phyloP scores from a whole-genome alignment of 2,329 filamentous ascomycete genomes.

The Thermothelomyces thermophilus region DNA sequence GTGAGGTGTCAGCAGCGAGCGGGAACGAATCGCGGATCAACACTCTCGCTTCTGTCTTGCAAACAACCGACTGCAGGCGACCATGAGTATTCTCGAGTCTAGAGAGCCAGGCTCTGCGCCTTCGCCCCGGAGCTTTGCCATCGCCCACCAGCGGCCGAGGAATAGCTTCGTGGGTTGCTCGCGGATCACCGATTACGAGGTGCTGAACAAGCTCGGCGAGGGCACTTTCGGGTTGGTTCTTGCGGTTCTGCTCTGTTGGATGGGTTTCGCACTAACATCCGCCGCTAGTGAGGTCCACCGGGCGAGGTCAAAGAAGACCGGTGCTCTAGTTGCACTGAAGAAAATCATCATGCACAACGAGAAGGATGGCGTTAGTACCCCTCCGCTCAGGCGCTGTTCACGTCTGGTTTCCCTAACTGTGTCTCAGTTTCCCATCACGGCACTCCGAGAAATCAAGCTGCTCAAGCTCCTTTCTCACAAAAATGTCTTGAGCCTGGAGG shows the following conservation, averaged over 20 bases:
- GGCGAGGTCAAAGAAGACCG: conserved; percentile 68
- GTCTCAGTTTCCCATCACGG: conserved; percentile 84
- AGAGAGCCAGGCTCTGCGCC: conserved; percentile 24
- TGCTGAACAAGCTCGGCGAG: conserved; percentile 80
- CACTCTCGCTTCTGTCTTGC: not conserved
- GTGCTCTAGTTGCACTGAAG: conserved; percentile 78
- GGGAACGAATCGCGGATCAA: not conserved
- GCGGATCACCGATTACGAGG: conserved; percentile 70
- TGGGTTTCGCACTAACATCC: conserved; percentile 11
- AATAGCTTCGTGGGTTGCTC: conserved; percentile 77
- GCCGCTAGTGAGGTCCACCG: conserved; percentile 74
- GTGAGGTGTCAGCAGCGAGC: not conserved
- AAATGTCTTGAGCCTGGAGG: conserved; percentile 80
- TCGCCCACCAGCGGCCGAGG: conserved; percentile 48
- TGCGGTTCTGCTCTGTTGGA: not conserved
- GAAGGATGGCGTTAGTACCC: conserved; percentile 72
- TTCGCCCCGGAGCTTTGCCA: conserved; percentile 51
- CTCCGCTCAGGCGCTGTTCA: not conserved
- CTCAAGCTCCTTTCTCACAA: conserved; percentile 89
- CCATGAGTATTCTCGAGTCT: conserved; percentile 24
- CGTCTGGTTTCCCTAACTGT: conserved; percentile 7
- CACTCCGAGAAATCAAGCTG: conserved; percentile 93
- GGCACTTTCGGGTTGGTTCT: conserved; percentile 80
- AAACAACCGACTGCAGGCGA: not conserved
- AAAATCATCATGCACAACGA: conserved; percentile 99